Conservation (phyloP, 176 grass and related monocot genomes). For the Phragmites australis region DNA sequence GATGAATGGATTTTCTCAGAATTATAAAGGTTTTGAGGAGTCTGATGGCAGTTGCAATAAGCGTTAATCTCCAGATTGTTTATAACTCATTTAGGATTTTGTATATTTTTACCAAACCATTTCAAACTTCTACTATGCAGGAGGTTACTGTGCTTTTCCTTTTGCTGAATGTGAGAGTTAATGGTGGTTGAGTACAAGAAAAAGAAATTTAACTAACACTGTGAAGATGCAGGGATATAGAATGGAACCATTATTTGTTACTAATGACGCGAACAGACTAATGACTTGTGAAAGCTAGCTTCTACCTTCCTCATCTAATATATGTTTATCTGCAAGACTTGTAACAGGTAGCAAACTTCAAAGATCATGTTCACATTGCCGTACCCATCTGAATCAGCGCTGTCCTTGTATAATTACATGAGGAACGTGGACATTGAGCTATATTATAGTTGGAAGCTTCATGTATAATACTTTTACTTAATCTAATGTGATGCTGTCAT, state of each 20-base stretch:
- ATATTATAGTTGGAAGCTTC: constrained; percentile 60
- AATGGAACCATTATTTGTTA: constrained; percentile 29
- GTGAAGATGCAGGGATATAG: constrained; percentile 14
- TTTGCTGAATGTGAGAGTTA: constrained; percentile 48
- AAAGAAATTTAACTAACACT: constrained; percentile 77
- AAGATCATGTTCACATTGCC: constrained; percentile 64
- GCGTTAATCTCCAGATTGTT: constrained; percentile 9
- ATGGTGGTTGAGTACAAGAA: constrained; percentile 69
- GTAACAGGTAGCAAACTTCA: constrained; percentile 41
- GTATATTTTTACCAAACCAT: background rate
- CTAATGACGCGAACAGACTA: constrained; percentile 35
- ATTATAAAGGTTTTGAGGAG: background rate
- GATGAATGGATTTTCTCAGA: constrained; percentile 18
- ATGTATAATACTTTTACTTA: constrained; percentile 38
- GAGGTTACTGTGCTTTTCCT: constrained; percentile 20
- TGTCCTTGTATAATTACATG: constrained; percentile 53
- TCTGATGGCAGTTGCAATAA: constrained; percentile 16
- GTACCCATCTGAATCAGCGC: constrained; percentile 50
- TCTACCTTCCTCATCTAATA: constrained; percentile 55
- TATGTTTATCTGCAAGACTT: constrained; percentile 47
- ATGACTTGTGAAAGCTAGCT: constrained; percentile 51
- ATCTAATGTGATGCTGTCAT: constrained; percentile 37
- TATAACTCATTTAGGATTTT: constrained; percentile 6
- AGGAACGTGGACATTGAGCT: constrained; percentile 26
- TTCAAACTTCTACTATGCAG: constrained; percentile 18